Conservation (phyloP, 345 rosid species). For the Salix udensis region DNA sequence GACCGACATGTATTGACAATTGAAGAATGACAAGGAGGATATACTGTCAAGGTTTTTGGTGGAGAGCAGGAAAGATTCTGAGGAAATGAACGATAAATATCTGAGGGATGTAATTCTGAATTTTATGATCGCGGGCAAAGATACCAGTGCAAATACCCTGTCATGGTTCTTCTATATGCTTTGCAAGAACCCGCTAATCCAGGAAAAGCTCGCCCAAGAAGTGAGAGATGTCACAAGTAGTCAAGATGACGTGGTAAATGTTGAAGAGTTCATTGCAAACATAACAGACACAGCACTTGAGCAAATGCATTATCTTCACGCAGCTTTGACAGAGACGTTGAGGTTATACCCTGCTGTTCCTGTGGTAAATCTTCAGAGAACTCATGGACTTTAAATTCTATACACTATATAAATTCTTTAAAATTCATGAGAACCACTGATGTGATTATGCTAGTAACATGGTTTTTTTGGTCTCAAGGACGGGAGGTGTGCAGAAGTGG, state of each 20-base stretch:
- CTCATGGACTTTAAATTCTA: background rate
- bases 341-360: conserved; percentile 70
- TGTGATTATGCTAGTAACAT: too few relatives aligned
- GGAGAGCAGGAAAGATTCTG: conserved; percentile 56
- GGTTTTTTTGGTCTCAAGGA: conserved; percentile 36
- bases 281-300: conserved; percentile 45
- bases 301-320: conserved; percentile 72
- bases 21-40: conserved; percentile 56
- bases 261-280: conserved; percentile 36
- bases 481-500: conserved; percentile 50
- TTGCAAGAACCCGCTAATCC: conserved; percentile 64
- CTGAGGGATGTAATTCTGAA: conserved; percentile 64
- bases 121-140: conserved; percentile 75
- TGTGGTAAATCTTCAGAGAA: conserved; percentile 27
- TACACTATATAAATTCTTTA: too few relatives aligned
- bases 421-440: too few relatives aligned
- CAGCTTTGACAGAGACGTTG: conserved; percentile 69
- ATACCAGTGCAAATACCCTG: conserved; percentile 50
- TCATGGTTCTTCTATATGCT: conserved; percentile 78
- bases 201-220: conserved; percentile 59
- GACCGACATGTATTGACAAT: background rate
- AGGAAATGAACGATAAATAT: conserved; percentile 53
- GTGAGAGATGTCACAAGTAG: conserved; percentile 37
- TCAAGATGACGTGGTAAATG: conserved; percentile 16
- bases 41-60: conserved; percentile 58